phyloP scores from a whole-genome alignment of 805 yeast species.

The Starmerella vitae region DNA sequence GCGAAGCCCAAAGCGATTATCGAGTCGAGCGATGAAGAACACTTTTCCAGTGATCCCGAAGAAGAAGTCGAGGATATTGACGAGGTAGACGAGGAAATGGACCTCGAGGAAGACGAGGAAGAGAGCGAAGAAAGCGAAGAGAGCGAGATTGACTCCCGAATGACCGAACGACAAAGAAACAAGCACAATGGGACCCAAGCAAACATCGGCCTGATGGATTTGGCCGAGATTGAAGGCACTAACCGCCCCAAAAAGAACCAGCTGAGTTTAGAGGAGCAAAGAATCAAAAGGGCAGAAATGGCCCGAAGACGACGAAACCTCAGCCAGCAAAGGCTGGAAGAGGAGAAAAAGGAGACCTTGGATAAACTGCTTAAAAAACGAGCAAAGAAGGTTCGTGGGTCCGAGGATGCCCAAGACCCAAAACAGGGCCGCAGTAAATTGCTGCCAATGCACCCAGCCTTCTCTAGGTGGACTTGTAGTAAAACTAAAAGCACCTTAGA shows the following conservation, averaged over 20 bases:
- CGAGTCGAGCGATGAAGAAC: constrained; percentile 1
- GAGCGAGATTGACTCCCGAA: constrained; percentile 22
- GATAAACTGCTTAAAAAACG: constrained; percentile 74
- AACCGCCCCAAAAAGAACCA: constrained; percentile 35
- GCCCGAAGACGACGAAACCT: constrained; percentile 80
- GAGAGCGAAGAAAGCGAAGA: constrained; percentile 18
- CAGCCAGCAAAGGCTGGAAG: constrained; percentile 69
- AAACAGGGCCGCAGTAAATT: constrained; percentile 16
- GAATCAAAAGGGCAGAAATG: constrained; percentile 67
- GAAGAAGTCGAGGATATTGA: constrained; percentile 20
- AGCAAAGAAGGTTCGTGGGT: constrained; percentile 33
- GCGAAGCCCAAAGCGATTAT: neutral
- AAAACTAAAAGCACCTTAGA: too few relatives aligned
- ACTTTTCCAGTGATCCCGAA: constrained; percentile 11
- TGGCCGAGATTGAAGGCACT: constrained; percentile 26
- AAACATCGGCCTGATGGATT: constrained; percentile 17
- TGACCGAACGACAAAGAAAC: constrained; percentile 32
- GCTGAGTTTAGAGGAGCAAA: constrained; percentile 72
- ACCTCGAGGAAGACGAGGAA: constrained; percentile 18
- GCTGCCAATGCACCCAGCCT: constrained; percentile 25
- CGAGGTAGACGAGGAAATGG: constrained; percentile 19
- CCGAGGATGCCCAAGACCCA: constrained; percentile 15
- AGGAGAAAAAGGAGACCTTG: constrained; percentile 83
- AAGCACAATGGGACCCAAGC: constrained; percentile 19
- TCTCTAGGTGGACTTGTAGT: constrained; percentile 22